Percentiles rank a stretch among this genome's conserved stretches.
phyloP scores from a whole-genome alignment of 2,329 filamentous ascomycete genomes.

The Cladorrhinum sp. region DNA sequence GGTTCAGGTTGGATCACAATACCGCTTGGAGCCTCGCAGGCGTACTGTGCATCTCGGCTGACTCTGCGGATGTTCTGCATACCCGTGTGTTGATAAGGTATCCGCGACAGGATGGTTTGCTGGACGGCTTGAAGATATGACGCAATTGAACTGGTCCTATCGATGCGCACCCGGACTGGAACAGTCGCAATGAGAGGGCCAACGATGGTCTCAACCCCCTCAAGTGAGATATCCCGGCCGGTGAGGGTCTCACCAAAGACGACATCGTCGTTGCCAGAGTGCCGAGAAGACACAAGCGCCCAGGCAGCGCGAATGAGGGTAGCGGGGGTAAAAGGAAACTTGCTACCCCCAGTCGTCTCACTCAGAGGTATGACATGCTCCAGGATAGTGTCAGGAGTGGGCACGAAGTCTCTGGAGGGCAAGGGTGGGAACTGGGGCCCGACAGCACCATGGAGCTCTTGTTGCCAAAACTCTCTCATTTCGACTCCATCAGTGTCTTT shows the following conservation, averaged over 20 bases:
- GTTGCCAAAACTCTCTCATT: constrained; percentile 45
- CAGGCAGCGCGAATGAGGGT: constrained; percentile 58
- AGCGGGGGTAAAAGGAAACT: constrained; percentile 51
- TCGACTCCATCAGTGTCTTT: constrained; percentile 32
- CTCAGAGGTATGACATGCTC: neutral
- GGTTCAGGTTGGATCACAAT: constrained; percentile 52
- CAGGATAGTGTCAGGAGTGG: no score
- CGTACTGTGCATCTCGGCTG: constrained; percentile 51
- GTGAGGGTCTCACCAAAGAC: constrained; percentile 47
- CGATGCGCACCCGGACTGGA: constrained; percentile 20
- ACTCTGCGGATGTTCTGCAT: constrained; percentile 58
- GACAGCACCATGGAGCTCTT: constrained; percentile 42
- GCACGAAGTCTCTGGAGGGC: constrained; percentile 43
- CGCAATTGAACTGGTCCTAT: constrained; percentile 33
- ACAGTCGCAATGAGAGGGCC: constrained; percentile 26
- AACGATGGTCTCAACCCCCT: constrained; percentile 18
- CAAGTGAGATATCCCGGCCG: constrained; percentile 20
- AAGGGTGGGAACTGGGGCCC: constrained; percentile 46
- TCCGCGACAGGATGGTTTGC: constrained; percentile 29
- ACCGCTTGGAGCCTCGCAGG: constrained; percentile 54
- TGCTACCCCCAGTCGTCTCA: constrained; percentile 27
- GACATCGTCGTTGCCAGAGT: constrained; percentile 48
- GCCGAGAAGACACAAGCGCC: constrained; percentile 52
- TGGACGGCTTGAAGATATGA: constrained; percentile 40
- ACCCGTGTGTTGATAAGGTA: constrained; percentile 63